Percentiles rank a stretch among this genome's conserved stretches.
Evolutionary conservation across 139 green algal genomes (phyloP).

Genomic region (Penium margaritaceum): DNA sequence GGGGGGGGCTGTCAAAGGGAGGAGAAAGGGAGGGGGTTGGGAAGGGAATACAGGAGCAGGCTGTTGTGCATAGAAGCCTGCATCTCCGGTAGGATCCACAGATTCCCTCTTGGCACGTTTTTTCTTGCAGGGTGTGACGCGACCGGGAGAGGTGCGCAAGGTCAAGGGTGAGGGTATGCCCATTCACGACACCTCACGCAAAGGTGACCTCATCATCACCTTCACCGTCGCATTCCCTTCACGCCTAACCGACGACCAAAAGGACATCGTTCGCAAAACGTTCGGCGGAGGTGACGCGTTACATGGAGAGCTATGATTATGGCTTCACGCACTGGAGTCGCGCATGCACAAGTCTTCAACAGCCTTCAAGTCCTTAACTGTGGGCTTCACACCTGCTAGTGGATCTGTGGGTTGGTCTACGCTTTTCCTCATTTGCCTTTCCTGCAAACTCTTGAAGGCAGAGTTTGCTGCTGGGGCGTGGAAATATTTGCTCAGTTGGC

Average conservation of each 20-base stretch:
- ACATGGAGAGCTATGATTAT: neutral
- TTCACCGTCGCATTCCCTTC: slow-evolving; percentile 75
- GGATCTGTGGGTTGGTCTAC: no score
- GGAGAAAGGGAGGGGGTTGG: no score
- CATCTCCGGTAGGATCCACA: neutral
- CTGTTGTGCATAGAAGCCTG: neutral
- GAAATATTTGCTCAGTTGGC: no score
- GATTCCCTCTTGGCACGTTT: neutral
- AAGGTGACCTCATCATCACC: slow-evolving; percentile 72
- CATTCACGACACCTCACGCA: slow-evolving; percentile 45
- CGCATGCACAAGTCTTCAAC: no score
- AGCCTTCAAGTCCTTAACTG: no score
- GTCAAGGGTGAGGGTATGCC: slow-evolving; percentile 74
- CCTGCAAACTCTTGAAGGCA: no score
- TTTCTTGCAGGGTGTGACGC: slow-evolving; percentile 31
- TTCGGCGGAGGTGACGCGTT: slow-evolving; percentile 17
- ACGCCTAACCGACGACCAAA: slow-evolving; percentile 66
- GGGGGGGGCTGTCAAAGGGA: no score
- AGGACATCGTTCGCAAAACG: slow-evolving; percentile 42
- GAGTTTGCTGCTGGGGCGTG: no score
- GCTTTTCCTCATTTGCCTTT: no score
- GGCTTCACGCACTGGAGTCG: no score
- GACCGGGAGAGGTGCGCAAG: slow-evolving; percentile 50
- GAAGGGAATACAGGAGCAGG: neutral
- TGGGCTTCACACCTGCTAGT: no score